Evolutionary conservation across 371 early-diverging fungal genomes (phyloP), one percentile per base, ranked within the genome.

Genomic region (Blakeslea trispora): DNA sequence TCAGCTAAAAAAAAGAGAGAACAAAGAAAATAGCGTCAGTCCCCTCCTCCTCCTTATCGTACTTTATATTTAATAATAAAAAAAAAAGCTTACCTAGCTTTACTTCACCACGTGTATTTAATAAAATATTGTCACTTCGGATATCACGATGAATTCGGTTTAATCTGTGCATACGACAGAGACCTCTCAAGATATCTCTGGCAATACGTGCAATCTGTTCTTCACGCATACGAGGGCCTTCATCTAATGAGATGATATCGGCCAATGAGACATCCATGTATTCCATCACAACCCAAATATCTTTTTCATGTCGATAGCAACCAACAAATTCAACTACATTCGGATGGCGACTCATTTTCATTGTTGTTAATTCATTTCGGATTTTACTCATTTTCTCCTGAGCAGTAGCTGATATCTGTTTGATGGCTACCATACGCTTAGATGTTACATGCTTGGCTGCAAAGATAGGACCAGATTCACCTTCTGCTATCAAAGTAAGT

Each of bases 141-240:
- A 97, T 88, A 75, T 97, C 96, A 52, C 99, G 88, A 72, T 99
- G 99, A 55, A 98, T 92, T 40, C 98, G 94, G 48, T 85, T 79
- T 24, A 89, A 81, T 32, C 85, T 75, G 73, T 99, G 99, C 31
- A 99, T 68, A 66, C 94, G 94, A 22, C 87, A 83, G 43, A 99
- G 71, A 5, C 93, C 99, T 35, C 86, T 82, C 34, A 97, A 63
- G 22, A 93, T 82, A 68, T 97, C 97, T 47, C 85, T 72, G 40
- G 91, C 81, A 11, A 86, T 78, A 17, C 84, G 74, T 22, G 88
- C 84, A 55, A 90, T 90, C 35, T 86, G 82, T 15, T 76, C 58
- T 34, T 86, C 84, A 3, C 66, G 73, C 65, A 90, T 69, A 17
- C 69, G 66, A 5, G 71, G 65, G 8, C 68, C 75, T 14, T 69